Evolutionary conservation across 768 basidiomycete genomes (phyloP).

Genomic region (Leccinum fibrillosum): DNA sequence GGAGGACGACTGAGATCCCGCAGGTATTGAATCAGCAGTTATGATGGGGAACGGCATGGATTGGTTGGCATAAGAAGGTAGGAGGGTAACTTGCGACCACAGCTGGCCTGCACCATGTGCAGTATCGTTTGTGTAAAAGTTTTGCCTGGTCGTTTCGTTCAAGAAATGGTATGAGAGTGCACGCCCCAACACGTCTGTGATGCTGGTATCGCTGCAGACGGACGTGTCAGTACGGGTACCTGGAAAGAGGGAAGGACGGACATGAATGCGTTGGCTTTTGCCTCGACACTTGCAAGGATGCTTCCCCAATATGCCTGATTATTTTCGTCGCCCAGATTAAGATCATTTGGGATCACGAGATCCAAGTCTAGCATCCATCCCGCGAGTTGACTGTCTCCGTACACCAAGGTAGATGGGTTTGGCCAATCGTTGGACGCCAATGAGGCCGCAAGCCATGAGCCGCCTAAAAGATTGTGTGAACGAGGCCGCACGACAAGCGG

Average conservation of each 20-base stretch:
- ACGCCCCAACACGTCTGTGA: conserved; percentile 62
- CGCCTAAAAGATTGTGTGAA: conserved; percentile 37
- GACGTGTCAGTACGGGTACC: not conserved
- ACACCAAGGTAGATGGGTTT: conserved; percentile 51
- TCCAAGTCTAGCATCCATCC: conserved; percentile 60
- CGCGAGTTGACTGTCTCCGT: conserved; percentile 47
- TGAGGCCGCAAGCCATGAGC: conserved; percentile 67
- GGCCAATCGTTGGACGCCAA: conserved; percentile 66
- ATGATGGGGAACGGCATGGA: conserved; percentile 67
- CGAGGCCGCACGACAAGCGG: not conserved
- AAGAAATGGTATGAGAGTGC: conserved; percentile 73
- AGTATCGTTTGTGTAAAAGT: conserved; percentile 58
- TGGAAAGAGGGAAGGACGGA: conserved; percentile 27
- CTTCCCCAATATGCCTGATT: conserved; percentile 56
- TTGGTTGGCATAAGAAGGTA: conserved; percentile 48
- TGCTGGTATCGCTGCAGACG: conserved; percentile 51
- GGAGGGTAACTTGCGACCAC: conserved; percentile 54
- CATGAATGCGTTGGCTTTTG: conserved; percentile 56
- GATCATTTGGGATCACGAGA: conserved; percentile 53
- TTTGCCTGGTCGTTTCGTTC: conserved; percentile 54
- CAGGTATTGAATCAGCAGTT: conserved; percentile 51
- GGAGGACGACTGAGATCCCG: conserved; percentile 41
- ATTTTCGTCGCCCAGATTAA: conserved; percentile 39
- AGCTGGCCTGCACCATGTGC: conserved; percentile 72
- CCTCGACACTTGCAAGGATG: conserved; percentile 50